These are phyloP conservation scores for Hericium erinaceus DNA, from an alignment of 768 basidiomycete species.

Conservation along the genomic window DNA sequence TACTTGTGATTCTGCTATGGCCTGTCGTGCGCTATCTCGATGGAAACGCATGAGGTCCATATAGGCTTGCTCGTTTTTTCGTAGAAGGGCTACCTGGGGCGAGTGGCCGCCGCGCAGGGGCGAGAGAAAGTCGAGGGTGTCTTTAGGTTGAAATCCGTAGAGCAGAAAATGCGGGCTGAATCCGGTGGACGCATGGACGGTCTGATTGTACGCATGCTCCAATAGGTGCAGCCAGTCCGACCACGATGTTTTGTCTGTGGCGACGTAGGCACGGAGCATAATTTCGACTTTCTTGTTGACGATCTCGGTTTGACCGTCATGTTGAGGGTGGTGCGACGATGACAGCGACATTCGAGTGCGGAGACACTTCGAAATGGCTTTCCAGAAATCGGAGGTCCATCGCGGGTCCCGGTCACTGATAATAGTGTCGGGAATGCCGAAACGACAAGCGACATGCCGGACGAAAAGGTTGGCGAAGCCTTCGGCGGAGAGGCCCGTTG, in stretches of 20 bases:
- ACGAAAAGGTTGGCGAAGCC: constrained; percentile 6
- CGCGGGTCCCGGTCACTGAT: neutral
- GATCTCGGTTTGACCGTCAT: neutral
- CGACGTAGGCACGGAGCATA: neutral
- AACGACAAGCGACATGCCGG: neutral
- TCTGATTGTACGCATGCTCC: constrained; percentile 11
- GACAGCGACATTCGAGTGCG: neutral
- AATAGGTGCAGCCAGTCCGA: neutral
- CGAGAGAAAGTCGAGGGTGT: neutral
- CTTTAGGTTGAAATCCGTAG: constrained; percentile 11
- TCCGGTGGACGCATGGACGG: constrained; percentile 7
- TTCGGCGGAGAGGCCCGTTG: neutral
- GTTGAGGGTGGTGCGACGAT: neutral
- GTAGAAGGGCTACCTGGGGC: neutral
- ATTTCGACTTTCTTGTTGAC: neutral
- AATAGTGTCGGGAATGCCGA: neutral
- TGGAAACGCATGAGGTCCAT: neutral
- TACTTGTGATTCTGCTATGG: constrained; percentile 11
- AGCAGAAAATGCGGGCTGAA: constrained; percentile 14
- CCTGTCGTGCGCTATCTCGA: constrained; percentile 3
- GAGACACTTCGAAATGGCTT: neutral
- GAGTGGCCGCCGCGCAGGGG: neutral
- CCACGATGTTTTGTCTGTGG: neutral
- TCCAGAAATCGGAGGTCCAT: constrained; percentile 3
- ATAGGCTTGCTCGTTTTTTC: neutral